phyloP scores from a whole-genome alignment of 805 yeast genomes.

The Debaryomyces tyrocola region DNA sequence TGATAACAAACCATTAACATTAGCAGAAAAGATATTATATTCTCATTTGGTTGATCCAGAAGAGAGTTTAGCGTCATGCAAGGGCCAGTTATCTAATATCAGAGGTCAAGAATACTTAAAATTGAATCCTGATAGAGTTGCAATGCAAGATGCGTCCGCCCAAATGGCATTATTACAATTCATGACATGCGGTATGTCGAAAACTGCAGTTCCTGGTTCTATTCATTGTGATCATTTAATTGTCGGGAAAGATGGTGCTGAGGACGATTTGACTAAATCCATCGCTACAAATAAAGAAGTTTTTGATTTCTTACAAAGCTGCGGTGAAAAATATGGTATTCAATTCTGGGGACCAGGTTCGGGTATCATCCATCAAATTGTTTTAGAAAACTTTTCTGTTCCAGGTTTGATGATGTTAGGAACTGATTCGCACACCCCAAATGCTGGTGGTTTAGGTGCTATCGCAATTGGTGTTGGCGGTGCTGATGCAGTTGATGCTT shows the following conservation, averaged over 20 bases:
- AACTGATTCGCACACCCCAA: conserved; percentile 98
- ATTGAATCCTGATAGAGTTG: conserved; percentile 95
- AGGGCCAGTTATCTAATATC: conserved; percentile 50
- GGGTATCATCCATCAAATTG: conserved; percentile 97
- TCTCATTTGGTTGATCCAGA: conserved; percentile 90
- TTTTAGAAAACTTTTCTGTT: conserved; percentile 91
- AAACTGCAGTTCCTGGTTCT: conserved; percentile 90
- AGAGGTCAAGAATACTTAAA: conserved; percentile 91
- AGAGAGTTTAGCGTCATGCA: conserved; percentile 59
- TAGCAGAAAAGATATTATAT: conserved; percentile 92
- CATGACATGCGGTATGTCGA: conserved; percentile 91
- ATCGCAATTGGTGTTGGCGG: conserved; percentile 99
- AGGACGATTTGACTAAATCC: conserved; percentile 75
- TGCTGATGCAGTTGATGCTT: conserved; percentile 98
- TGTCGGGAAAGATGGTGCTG: conserved; percentile 94
- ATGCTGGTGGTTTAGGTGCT: conserved; percentile 98
- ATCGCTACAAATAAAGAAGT: conserved; percentile 90
- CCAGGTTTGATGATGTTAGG: conserved; percentile 98
- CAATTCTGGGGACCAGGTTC: conserved; percentile 99
- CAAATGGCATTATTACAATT: conserved; percentile 98
- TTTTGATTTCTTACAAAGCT: conserved; percentile 87
- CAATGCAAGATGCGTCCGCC: conserved; percentile 99
- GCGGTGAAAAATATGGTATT: conserved; percentile 93
- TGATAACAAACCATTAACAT: conserved; percentile 73
- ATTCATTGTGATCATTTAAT: conserved; percentile 98